Conservation (phyloP, 2,329 filamentous ascomycete genomes). For the Colletotrichum orchidophilum region DNA sequence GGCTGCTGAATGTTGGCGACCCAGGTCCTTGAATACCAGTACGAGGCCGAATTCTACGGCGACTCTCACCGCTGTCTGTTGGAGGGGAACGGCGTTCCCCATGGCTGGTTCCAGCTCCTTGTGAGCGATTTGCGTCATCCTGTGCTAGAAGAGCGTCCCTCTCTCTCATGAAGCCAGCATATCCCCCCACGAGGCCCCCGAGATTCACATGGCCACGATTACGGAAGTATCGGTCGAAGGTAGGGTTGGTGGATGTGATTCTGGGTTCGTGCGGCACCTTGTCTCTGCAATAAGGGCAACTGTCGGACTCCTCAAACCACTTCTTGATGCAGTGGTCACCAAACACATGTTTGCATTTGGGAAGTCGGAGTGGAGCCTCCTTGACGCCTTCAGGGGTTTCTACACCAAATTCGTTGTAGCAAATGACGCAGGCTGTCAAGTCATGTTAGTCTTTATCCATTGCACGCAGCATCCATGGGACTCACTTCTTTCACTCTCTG, state of each 20-base stretch:
- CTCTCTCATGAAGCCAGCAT: slow-evolving; percentile 4
- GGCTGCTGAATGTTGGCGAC: slow-evolving; percentile 22
- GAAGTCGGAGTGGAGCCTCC: slow-evolving; percentile 66
- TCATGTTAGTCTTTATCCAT: slow-evolving; percentile 4
- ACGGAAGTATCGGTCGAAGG: background rate
- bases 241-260: slow-evolving; percentile 8
- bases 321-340: slow-evolving; percentile 72
- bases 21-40: slow-evolving; percentile 22
- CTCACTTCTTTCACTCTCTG: slow-evolving; percentile 59
- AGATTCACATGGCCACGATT: background rate
- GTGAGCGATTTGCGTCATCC: background rate
- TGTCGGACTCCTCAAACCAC: slow-evolving; percentile 71
- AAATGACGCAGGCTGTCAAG: slow-evolving; percentile 66
- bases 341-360: slow-evolving; percentile 72
- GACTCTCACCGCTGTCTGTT: slow-evolving; percentile 21
- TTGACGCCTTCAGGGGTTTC: slow-evolving; percentile 65
- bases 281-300: slow-evolving; percentile 71
- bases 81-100: slow-evolving; percentile 30
- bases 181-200: background rate
- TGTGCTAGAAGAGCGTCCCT: background rate
- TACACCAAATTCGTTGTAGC: slow-evolving; percentile 70
- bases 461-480: slow-evolving; percentile 6
- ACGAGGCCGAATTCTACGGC: slow-evolving; percentile 29
- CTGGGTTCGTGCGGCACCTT: slow-evolving; percentile 62
- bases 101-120: background rate